phyloP scores from a whole-genome alignment of 2,329 filamentous ascomycete species.

The Pseudogymnoascus sp. region DNA sequence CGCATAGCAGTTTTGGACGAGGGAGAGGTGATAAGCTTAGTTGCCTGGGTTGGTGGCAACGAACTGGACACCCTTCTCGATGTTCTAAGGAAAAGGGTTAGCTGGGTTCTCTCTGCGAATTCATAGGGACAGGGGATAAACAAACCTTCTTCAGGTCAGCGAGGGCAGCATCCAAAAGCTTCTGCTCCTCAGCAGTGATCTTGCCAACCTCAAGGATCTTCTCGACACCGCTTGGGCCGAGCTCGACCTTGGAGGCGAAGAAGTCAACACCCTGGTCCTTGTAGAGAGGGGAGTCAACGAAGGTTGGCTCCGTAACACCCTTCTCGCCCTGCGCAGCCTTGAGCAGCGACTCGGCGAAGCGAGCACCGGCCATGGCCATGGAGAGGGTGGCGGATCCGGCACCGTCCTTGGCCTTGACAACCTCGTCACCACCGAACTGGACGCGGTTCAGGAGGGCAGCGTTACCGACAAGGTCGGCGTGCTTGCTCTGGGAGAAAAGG shows the following conservation, averaged over 20 bases:
- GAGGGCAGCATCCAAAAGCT: conserved; percentile 78
- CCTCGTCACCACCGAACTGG: conserved; percentile 98
- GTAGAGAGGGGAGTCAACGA: conserved; percentile 94
- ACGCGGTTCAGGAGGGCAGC: conserved; percentile 74
- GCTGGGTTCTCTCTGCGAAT: not conserved
- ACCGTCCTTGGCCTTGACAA: conserved; percentile 97
- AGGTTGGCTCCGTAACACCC: conserved; percentile 91
- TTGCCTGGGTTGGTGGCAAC: conserved; percentile 51
- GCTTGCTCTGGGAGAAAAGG: conserved; percentile 87
- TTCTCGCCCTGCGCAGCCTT: conserved; percentile 89
- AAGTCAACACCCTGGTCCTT: conserved; percentile 97
- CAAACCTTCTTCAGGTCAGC: conserved; percentile 63
- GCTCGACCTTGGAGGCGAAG: conserved; percentile 92
- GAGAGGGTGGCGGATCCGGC: conserved; percentile 94
- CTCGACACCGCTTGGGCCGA: conserved; percentile 92
- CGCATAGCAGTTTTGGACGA: not conserved
- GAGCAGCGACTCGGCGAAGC: conserved; percentile 81
- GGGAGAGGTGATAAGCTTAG: conserved; percentile 31
- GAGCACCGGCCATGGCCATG: conserved; percentile 92
- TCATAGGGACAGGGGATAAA: not conserved
- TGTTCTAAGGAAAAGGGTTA: conserved; percentile 56
- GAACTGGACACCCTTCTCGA: conserved; percentile 72
- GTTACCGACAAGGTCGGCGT: conserved; percentile 73
- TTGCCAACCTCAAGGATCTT: conserved; percentile 84
- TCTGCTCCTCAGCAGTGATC: conserved; percentile 78